Evolutionary conservation across 1,139 yeast species (phyloP).

Genomic region (Hyphopichia wangnamkhiaoensis): DNA sequence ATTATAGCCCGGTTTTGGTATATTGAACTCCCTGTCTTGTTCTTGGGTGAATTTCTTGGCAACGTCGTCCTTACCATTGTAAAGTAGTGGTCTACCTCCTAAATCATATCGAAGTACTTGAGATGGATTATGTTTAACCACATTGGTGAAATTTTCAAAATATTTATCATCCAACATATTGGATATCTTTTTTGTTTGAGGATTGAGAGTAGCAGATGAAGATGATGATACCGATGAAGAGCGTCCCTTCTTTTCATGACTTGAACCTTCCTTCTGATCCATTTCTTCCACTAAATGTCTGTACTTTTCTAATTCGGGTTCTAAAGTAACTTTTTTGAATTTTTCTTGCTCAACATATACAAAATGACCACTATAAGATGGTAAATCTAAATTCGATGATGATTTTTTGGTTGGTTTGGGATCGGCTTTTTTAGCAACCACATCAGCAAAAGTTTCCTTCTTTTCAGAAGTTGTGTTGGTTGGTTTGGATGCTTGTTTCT

Average conservation of each 20-base stretch:
- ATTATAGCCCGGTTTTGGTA: constrained; percentile 58
- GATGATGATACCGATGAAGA: constrained; percentile 19
- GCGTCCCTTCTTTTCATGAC: constrained; percentile 9
- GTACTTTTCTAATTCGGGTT: constrained; percentile 47
- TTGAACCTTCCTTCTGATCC: constrained; percentile 26
- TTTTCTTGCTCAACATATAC: constrained; percentile 70
- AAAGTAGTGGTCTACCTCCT: constrained; percentile 73
- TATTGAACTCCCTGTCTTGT: constrained; percentile 23
- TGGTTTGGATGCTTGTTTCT: constrained; percentile 5
- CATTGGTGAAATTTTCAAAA: constrained; percentile 75
- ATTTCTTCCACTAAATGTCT: constrained; percentile 50
- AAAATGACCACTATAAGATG: constrained; percentile 63
- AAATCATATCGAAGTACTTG: constrained; percentile 85
- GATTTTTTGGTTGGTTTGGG: constrained; percentile 7
- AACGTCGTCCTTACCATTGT: constrained; percentile 61
- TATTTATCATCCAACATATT: constrained; percentile 68
- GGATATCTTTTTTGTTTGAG: constrained; percentile 45
- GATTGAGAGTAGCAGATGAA: constrained; percentile 24
- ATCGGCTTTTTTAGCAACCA: constrained; percentile 19
- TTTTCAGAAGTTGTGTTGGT: constrained; percentile 3
- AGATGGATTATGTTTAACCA: constrained; percentile 76
- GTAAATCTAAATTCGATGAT: constrained; percentile 28
- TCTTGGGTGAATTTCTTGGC: constrained; percentile 40
- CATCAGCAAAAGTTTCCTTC: constrained; percentile 26
- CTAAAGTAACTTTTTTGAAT: constrained; percentile 39